Evolutionary conservation across 805 yeast genomes (phyloP).

Genomic region (Candida sakaeoensis): DNA sequence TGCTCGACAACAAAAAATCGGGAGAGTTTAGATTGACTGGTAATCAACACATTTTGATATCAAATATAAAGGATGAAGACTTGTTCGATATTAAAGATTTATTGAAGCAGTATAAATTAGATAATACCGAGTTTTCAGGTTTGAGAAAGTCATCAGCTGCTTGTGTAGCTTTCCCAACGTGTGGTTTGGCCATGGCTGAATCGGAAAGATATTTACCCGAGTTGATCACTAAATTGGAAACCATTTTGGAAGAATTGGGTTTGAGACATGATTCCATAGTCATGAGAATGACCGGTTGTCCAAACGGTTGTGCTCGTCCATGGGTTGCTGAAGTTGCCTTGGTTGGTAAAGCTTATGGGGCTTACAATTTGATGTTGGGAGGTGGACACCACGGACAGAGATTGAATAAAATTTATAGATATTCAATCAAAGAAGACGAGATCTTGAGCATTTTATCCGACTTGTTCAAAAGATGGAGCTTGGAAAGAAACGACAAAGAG

Average conservation of each 20-base stretch:
- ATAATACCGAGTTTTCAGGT: slow-evolving; percentile 77
- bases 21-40: slow-evolving; percentile 94
- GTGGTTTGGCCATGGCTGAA: slow-evolving; percentile 99
- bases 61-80: slow-evolving; percentile 68
- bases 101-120: slow-evolving; percentile 72
- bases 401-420: slow-evolving; percentile 81
- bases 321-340: slow-evolving; percentile 96
- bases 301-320: slow-evolving; percentile 97
- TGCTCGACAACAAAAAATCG: slow-evolving; percentile 49
- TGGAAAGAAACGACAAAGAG: slow-evolving; percentile 87
- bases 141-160: slow-evolving; percentile 89
- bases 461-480: slow-evolving; percentile 88
- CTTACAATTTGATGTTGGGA: slow-evolving; percentile 90
- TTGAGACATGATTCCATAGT: slow-evolving; percentile 91
- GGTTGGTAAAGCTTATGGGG: slow-evolving; percentile 92
- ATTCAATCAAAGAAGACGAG: slow-evolving; percentile 88
- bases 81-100: slow-evolving; percentile 58
- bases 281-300: slow-evolving; percentile 99
- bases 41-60: slow-evolving; percentile 85
- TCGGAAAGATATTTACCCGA: slow-evolving; percentile 89
- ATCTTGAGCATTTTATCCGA: slow-evolving; percentile 75
- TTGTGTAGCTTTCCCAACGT: slow-evolving; percentile 97
- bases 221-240: slow-evolving; percentile 76
- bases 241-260: slow-evolving; percentile 86
- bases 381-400: slow-evolving; percentile 95